phyloP scores from a whole-genome alignment of 2,329 filamentous ascomycete species.

The Raffaelea ambrosiae region DNA sequence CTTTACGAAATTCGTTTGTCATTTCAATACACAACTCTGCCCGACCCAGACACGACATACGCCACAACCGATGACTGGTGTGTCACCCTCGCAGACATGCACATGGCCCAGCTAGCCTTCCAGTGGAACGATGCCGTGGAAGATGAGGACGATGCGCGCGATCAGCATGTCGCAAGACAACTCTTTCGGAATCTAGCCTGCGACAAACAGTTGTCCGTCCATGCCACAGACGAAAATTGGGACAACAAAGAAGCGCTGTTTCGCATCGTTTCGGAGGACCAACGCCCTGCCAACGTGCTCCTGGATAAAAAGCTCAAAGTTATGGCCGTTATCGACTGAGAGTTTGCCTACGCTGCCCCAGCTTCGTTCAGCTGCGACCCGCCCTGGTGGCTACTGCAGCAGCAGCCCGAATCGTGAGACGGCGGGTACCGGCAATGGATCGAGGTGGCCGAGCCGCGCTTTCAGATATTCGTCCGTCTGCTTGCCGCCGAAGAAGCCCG shows the following conservation, averaged over 20 bases:
- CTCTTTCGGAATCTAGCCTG: slow-evolving; percentile 22
- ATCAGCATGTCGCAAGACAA: slow-evolving; percentile 32
- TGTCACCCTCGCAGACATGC: slow-evolving; percentile 27
- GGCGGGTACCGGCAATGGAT: slow-evolving; percentile 22
- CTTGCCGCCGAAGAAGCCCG: slow-evolving; percentile 15
- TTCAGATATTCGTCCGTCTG: slow-evolving; percentile 23
- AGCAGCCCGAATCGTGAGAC: slow-evolving; percentile 23
- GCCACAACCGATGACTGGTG: slow-evolving; percentile 24
- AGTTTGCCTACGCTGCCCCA: slow-evolving; percentile 24
- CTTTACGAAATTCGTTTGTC: too few relatives aligned
- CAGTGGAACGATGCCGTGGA: slow-evolving; percentile 30
- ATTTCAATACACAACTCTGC: too few relatives aligned
- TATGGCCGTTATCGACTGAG: slow-evolving; percentile 30
- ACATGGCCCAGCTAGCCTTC: slow-evolving; percentile 28
- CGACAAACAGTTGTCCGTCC: slow-evolving; percentile 15
- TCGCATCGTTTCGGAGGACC: slow-evolving; percentile 24
- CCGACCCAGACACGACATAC: slow-evolving; percentile 12
- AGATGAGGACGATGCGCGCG: slow-evolving; percentile 28
- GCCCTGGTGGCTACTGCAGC: slow-evolving; percentile 27
- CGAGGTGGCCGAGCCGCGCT: slow-evolving; percentile 20
- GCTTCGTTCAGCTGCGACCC: slow-evolving; percentile 21
- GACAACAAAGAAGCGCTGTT: slow-evolving; percentile 12
- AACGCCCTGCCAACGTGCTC: slow-evolving; percentile 21
- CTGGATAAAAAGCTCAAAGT: slow-evolving; percentile 18
- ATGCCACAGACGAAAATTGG: slow-evolving; percentile 15